Conservation (phyloP, 1,284 basidiomycete species). For the Mycena citricolor region DNA sequence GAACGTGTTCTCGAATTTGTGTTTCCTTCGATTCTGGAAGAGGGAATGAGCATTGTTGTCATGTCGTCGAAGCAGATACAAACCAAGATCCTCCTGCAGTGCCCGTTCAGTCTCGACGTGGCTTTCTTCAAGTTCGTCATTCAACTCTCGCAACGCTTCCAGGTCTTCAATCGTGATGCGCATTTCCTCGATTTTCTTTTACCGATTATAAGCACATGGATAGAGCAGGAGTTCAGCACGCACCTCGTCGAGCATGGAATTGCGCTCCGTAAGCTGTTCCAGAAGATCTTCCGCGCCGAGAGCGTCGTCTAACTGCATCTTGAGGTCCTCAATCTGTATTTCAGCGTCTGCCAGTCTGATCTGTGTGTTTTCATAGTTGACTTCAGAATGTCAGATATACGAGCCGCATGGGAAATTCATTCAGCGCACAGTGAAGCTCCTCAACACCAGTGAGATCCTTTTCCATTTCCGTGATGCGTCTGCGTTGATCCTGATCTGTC, state of each 20-base stretch:
- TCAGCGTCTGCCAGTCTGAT: conserved; percentile 86
- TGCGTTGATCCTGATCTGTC: conserved; percentile 82
- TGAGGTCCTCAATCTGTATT: conserved; percentile 90
- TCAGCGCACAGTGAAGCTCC: conserved; percentile 62
- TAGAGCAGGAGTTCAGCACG: conserved; percentile 13
- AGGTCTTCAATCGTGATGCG: conserved; percentile 89
- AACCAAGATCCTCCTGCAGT: conserved; percentile 85
- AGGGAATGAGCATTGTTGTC: background rate
- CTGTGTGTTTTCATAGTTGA: conserved; percentile 75
- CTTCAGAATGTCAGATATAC: conserved; percentile 45
- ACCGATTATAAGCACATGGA: conserved; percentile 9
- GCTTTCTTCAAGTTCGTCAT: conserved; percentile 96
- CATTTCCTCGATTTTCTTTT: conserved; percentile 95
- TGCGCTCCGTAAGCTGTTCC: conserved; percentile 93
- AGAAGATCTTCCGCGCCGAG: conserved; percentile 95
- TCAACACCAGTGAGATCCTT: conserved; percentile 76
- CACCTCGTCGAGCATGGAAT: conserved; percentile 87
- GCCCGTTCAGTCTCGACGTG: conserved; percentile 94
- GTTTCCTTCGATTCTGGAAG: conserved; percentile 67
- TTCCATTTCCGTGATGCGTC: conserved; percentile 85
- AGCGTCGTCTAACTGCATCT: conserved; percentile 92
- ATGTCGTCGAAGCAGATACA: background rate
- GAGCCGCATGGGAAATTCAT: conserved; percentile 6
- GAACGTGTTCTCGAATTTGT: conserved; percentile 65
- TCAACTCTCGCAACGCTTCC: conserved; percentile 93